A percentile compares a stretch with the other conserved stretches of the same genome.
Conservation (phyloP, 768 basidiomycete genomes). For the Holtermanniella nyarrowii region DNA sequence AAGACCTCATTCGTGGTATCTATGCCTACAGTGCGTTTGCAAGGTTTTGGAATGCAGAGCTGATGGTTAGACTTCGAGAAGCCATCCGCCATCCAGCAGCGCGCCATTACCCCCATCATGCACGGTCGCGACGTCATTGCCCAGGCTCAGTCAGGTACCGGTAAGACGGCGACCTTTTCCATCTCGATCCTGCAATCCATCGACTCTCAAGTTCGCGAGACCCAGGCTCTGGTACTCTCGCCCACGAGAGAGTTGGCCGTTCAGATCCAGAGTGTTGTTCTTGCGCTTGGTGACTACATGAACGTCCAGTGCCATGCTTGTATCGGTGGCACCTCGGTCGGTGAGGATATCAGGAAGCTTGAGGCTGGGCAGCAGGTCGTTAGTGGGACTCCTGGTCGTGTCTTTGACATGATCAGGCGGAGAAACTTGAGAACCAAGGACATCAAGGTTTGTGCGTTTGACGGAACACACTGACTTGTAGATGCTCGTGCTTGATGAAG, state of each 20-base stretch:
- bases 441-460: slow-evolving; percentile 72
- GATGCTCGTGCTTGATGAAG: slow-evolving; percentile 46
- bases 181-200: slow-evolving; percentile 97
- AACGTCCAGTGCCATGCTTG: slow-evolving; percentile 98
- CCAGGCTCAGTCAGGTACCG: slow-evolving; percentile 96
- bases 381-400: slow-evolving; percentile 92
- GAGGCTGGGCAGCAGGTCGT: slow-evolving; percentile 97
- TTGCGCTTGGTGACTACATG: slow-evolving; percentile 97
- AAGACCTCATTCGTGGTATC: slow-evolving; percentile 41
- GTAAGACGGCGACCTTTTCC: slow-evolving; percentile 98
- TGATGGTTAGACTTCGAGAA: slow-evolving; percentile 60
- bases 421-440: slow-evolving; percentile 85
- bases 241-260: slow-evolving; percentile 98
- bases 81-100: slow-evolving; percentile 96
- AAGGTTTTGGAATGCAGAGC: background rate
- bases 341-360: slow-evolving; percentile 93
- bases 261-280: slow-evolving; percentile 95
- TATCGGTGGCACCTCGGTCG: slow-evolving; percentile 93
- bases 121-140: slow-evolving; percentile 84
- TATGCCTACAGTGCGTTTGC: slow-evolving; percentile 39
- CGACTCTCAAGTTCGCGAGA: slow-evolving; percentile 87
- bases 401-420: slow-evolving; percentile 97
- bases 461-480: slow-evolving; percentile 1
- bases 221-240: slow-evolving; percentile 89
- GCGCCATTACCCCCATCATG: slow-evolving; percentile 90